Evolutionary conservation across 2,329 filamentous ascomycete species (phyloP), one percentile per base, ranked within the genome.

Genomic region (Colletotrichum sp.): DNA sequence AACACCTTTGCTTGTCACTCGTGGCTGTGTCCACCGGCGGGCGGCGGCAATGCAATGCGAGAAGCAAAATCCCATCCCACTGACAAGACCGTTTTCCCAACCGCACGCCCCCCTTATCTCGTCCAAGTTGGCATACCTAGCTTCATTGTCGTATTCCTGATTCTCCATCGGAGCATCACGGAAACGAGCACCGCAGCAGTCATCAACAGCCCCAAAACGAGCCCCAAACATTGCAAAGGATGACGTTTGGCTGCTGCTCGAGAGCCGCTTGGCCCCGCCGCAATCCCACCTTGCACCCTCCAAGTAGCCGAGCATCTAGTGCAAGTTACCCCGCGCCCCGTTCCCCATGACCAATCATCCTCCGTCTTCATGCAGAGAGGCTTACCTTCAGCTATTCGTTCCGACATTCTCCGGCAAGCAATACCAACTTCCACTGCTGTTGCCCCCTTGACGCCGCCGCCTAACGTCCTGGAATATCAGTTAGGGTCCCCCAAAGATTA

Each of bases 241-340:
- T 78, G 77, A 78, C 77, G 77, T 78, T 71, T 44, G 63, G 63
- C 26, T 66, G 66, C 67, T 74, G 71, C 64, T 59, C 55, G 69
- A 78, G 77, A 77, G 75, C 75, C 75, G 71, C 71, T 67, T 62
- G 30, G 66, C 74, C 77, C 77, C 67, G 18, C 74, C 21, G 21
- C 65, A 49, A 60, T 59, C 63, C 44, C 34, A 57, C 26, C 52
- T 12, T 39, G 36, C 36, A 28, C 59, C 26, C 49, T 15, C 44
- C 5, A 71, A 65, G 60, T 75, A 71, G 59, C 66, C 59, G 67
- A 57, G 67, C 9, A 69, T 59, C 63, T 76, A 65, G 57, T 49
- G 64, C 28, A 52, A 59, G 26, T 36, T 76, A 76, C 74, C 74
- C 74, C 70, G 71, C 75, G 75, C 32, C 55, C 70, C 66, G 32